Base-by-base conservation (phyloP, 2,329 filamentous ascomycete species). In the Dothideomycetidae sp. region DNA sequence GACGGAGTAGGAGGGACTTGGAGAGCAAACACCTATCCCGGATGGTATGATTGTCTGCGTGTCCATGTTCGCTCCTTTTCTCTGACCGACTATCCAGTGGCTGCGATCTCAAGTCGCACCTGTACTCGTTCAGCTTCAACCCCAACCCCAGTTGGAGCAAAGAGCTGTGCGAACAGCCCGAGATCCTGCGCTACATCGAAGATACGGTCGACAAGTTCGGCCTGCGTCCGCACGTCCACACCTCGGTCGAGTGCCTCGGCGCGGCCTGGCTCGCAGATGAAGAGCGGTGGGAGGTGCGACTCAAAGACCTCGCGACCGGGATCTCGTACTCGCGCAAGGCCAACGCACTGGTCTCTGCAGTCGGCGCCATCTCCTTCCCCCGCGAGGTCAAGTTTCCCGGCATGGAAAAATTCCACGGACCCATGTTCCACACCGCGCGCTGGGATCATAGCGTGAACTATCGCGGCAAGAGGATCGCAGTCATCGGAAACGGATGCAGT, bases 1-100 rank as follows among this genome's bases (percentile, higher is more conserved):
- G 55, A 60, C 3, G 64, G 66, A 3, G 60, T 77, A 30, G 75
- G 75, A 19, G 75, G 75, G 5, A 78, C 74, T 1, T 80, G 75
- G 75, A 66, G 64, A 53, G 65, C 66, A 31, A 79, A 78, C 50
- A 59, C 63, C 19, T 79, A 79, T 52, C 74, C 41, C 12, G 29
- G 54, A 59, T 38, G 21, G n/a, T n/a, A n/a, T n/a, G n/a, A n/a
- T n/a, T n/a, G n/a, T n/a, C n/a, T n/a, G n/a, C n/a, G n/a, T n/a
- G n/a, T n/a, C n/a, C n/a, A n/a, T n/a, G n/a, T n/a, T n/a, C n/a
- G n/a, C n/a, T n/a, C n/a, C n/a, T n/a, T n/a, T n/a, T n/a, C n/a
- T n/a, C n/a, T n/a, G n/a, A n/a, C n/a, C n/a, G n/a, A n/a, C n/a
- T n/a, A n/a, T n/a, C n/a, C n/a, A n/a, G n/a, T n/a, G 37, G 37